Conservation (phyloP, 305 asterid genomes). For the Fraxinus ornus region DNA sequence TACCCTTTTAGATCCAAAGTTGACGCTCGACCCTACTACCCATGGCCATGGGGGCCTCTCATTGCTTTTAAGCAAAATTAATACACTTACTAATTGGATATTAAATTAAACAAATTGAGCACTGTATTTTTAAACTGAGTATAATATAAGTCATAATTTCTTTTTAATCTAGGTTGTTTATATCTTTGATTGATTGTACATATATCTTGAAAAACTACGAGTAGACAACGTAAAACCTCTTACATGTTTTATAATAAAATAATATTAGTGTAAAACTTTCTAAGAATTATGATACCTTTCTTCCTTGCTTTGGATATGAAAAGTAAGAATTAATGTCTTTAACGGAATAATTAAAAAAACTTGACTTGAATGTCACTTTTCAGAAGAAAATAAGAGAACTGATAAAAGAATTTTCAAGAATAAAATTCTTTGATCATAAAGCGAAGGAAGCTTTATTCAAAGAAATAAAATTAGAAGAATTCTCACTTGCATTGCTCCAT, state of each 20-base stretch:
- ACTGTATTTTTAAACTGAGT: neutral
- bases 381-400: neutral
- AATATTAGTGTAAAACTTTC: no score
- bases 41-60: constrained; percentile 3
- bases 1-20: constrained; percentile 39
- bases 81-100: neutral
- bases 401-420: neutral
- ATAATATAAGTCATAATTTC: no score
- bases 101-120: neutral
- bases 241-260: no score
- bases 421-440: neutral
- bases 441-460: neutral
- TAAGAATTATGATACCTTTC: neutral
- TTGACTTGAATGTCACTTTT: neutral
- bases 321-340: neutral
- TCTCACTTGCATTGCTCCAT: neutral
- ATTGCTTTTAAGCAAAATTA: constrained; percentile 1
- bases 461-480: neutral
- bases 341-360: neutral
- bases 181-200: neutral
- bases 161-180: neutral
- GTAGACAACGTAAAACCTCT: neutral
- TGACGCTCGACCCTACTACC: neutral
- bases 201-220: no score
- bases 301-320: neutral